Evolutionary conservation across 192 early-diverging fungal genomes (phyloP).

Genomic region (Umbelopsis sp.): DNA sequence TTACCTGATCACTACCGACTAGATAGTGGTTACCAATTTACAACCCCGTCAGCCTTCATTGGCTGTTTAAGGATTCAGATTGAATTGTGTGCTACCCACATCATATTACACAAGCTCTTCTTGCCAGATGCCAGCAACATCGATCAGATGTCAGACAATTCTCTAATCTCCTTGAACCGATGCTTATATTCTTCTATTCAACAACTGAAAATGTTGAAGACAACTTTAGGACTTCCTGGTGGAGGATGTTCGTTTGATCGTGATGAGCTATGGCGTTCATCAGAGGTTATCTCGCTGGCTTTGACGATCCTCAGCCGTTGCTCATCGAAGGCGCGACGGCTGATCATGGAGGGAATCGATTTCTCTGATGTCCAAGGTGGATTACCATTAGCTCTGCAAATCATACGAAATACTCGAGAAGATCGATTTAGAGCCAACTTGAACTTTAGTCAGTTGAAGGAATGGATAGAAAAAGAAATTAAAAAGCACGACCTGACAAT

Average conservation of each 20-base stretch:
- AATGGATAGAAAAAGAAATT: slow-evolving; percentile 34
- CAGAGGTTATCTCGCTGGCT: slow-evolving; percentile 27
- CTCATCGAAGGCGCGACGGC: neutral
- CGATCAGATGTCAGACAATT: slow-evolving; percentile 14
- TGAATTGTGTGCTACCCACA: slow-evolving; percentile 41
- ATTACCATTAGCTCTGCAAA: slow-evolving; percentile 15
- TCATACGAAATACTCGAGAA: slow-evolving; percentile 30
- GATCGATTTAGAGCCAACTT: slow-evolving; percentile 9
- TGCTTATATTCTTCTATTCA: slow-evolving; percentile 29
- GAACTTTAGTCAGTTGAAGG: slow-evolving; percentile 31
- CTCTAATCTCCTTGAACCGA: slow-evolving; percentile 34
- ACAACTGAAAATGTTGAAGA: slow-evolving; percentile 24
- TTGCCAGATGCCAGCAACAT: slow-evolving; percentile 28
- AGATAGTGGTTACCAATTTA: slow-evolving; percentile 25
- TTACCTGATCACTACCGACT: slow-evolving; percentile 32
- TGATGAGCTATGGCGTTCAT: slow-evolving; percentile 34
- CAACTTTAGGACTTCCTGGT: neutral
- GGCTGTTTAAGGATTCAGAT: slow-evolving; percentile 30
- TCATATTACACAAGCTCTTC: slow-evolving; percentile 42
- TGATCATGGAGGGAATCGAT: slow-evolving; percentile 16
- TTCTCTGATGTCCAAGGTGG: slow-evolving; percentile 14
- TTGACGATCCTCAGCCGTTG: slow-evolving; percentile 26
- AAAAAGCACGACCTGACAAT: slow-evolving; percentile 25
- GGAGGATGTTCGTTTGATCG: slow-evolving; percentile 37
- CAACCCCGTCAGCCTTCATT: slow-evolving; percentile 25